These are phyloP conservation scores for Neurospora sublineolata DNA, from an alignment of 495 filamentous ascomycete species.

Conservation along the genomic window DNA sequence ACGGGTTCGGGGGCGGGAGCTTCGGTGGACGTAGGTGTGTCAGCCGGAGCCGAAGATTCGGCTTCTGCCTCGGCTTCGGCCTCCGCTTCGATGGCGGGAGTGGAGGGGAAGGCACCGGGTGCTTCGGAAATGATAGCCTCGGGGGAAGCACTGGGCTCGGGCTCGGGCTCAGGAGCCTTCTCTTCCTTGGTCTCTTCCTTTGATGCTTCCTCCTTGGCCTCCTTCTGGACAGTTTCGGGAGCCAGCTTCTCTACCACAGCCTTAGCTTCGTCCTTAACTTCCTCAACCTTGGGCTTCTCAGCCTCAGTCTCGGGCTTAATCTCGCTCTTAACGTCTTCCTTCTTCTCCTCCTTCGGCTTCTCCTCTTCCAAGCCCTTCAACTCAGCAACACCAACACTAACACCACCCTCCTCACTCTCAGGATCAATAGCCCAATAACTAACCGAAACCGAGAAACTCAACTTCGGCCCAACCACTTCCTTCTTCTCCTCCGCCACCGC, in stretches of 20 bases:
- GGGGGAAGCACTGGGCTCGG: neutral
- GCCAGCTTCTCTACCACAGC: slow-evolving; percentile 14
- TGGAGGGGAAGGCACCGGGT: neutral
- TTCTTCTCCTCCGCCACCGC: slow-evolving; percentile 15
- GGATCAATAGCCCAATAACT: slow-evolving; percentile 41
- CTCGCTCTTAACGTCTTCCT: slow-evolving; percentile 2
- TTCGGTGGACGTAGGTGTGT: slow-evolving; percentile 2
- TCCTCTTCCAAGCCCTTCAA: slow-evolving; percentile 5
- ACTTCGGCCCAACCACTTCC: slow-evolving; percentile 8
- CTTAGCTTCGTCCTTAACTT: slow-evolving; percentile 12
- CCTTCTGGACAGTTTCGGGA: neutral
- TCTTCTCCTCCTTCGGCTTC: neutral
- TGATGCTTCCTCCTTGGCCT: neutral
- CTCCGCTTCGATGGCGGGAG: slow-evolving; percentile 3
- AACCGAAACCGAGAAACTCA: slow-evolving; percentile 28
- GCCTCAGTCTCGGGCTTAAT: slow-evolving; percentile 28
- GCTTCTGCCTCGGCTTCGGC: neutral
- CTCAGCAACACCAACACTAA: slow-evolving; percentile 23
- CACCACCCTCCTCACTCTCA: slow-evolving; percentile 29
- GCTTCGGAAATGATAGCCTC: slow-evolving; percentile 1
- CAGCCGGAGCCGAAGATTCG: neutral
- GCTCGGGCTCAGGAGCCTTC: slow-evolving; percentile 10
- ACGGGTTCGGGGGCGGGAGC: slow-evolving; percentile 3
- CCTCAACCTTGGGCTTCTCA: slow-evolving; percentile 14
- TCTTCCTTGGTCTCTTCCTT: slow-evolving; percentile 19